Base-by-base conservation (phyloP, 257 asterid species). In the Ilex aquifolium region DNA sequence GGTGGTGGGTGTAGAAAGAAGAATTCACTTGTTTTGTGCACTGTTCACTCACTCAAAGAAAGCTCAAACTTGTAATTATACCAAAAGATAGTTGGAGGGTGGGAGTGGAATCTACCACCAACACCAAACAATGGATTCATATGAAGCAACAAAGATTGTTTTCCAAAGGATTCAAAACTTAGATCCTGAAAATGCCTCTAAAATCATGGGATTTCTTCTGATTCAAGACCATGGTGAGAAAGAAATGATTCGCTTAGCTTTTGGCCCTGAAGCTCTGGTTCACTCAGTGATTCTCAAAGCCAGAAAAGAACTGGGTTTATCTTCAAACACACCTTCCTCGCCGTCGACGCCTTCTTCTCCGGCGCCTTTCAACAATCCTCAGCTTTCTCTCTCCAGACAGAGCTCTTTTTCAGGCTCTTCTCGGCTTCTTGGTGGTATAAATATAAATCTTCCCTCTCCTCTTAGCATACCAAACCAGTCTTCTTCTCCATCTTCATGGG, bases 221-320 rank as follows among this genome's bases (percentile, higher is more conserved):
- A 83, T 86, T 13, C 95, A 86, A 68, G 95, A 86, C 68, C 85
- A 81, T 30, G 95, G 91, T 7, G 95, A 86, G 80, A 83, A 86
- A 21, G 91, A 86, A 70, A 81, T 86, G 91, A 86, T 86, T 60
- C 81, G 95, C 30, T 69, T 83, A 44, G 95, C 95, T 65, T 84
- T 81, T 44, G 95, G 87, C n/a, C 81, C 95, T 13, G 95, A 86
- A 59, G 61, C 85, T 46, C 42, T 77, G 6, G 57, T 85, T 17
- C 86, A 80, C 51, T 80, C 90, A 0, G 84, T 80, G n/a, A 79
- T 85, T 67, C 70, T 76, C 52, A 76, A 75, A 64, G 76, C 88
- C 39, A 83, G 68, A 60, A 77, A 79, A 30, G 95, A 86, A 60
- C 84, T 86, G 6, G 71, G 66, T 44, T 55, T 82, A 6, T 68